These are phyloP conservation scores for Ophiobolus disseminans DNA, from an alignment of 2,329 filamentous ascomycete species.

Conservation along the genomic window DNA sequence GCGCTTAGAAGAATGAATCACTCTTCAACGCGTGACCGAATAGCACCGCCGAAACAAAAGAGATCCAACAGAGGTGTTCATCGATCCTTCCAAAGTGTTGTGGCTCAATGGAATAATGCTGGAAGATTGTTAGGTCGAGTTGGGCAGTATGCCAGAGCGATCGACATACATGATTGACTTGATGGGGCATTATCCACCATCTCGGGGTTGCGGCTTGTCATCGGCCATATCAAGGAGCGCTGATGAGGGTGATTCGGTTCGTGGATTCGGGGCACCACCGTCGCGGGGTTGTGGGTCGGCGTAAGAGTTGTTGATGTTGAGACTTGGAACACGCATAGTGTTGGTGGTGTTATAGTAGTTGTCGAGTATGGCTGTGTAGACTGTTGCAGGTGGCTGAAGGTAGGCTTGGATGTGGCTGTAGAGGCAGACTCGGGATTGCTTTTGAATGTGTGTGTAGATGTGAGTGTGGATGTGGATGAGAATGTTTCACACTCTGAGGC, in stretches of 20 bases:
- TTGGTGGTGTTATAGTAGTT: constrained; percentile 19
- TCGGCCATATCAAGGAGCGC: constrained; percentile 23
- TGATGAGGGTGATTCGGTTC: constrained; percentile 22
- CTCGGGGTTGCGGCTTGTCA: constrained; percentile 33
- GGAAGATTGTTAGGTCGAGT: background rate
- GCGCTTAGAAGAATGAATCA: background rate
- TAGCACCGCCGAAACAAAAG: background rate
- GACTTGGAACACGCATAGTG: constrained; percentile 25
- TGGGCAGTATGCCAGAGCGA: background rate
- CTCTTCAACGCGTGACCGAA: background rate
- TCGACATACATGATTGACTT: background rate
- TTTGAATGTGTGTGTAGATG: background rate
- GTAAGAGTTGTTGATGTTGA: constrained; percentile 18
- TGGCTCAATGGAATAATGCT: background rate
- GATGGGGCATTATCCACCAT: constrained; percentile 37
- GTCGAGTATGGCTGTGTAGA: constrained; percentile 7
- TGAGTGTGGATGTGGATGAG: constrained; percentile 9
- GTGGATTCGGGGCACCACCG: constrained; percentile 41
- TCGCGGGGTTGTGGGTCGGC: constrained; percentile 38
- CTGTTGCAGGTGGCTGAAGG: background rate
- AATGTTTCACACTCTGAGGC: constrained; percentile 13
- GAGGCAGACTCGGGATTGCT: constrained; percentile 17
- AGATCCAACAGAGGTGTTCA: background rate
- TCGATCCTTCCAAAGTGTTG: background rate
- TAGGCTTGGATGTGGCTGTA: constrained; percentile 3